A percentile compares a stretch with the other conserved stretches of the same genome.
Conservation (phyloP, 2,329 filamentous ascomycete species). For the Ceratocystis smalleyi region DNA sequence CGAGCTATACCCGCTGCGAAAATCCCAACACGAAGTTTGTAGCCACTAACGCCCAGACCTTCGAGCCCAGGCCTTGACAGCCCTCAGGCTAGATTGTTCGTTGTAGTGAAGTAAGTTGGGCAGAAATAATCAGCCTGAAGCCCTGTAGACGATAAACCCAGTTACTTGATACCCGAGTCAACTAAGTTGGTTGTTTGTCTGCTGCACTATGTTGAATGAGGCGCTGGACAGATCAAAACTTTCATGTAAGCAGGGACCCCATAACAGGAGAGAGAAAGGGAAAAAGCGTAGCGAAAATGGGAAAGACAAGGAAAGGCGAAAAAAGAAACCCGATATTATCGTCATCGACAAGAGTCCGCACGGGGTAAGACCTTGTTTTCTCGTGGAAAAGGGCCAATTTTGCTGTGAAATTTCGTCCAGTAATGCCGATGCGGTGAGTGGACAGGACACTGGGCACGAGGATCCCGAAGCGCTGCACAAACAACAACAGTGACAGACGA, state of each 20-base stretch:
- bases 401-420: not conserved
- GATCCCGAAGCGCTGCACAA: not conserved
- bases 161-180: too few relatives aligned
- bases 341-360: not conserved
- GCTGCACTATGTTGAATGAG: too few relatives aligned
- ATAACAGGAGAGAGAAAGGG: not conserved
- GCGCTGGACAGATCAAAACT: too few relatives aligned
- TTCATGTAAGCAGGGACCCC: not conserved
- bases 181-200: too few relatives aligned
- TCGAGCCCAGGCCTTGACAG: too few relatives aligned
- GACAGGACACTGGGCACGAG: not conserved
- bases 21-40: too few relatives aligned
- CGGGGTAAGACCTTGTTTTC: not conserved
- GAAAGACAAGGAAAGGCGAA: not conserved
- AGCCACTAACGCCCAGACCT: too few relatives aligned
- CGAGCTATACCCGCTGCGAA: too few relatives aligned
- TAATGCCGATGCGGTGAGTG: slow-evolving; percentile 1
- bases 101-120: too few relatives aligned
- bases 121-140: too few relatives aligned
- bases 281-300: not conserved
- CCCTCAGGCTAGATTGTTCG: too few relatives aligned
- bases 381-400: not conserved
- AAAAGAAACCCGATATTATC: not conserved
- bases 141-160: too few relatives aligned
- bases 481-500: not conserved